These are phyloP conservation scores for Begonia masoniana DNA, from an alignment of 306 rosid species.

Conservation along the genomic window DNA sequence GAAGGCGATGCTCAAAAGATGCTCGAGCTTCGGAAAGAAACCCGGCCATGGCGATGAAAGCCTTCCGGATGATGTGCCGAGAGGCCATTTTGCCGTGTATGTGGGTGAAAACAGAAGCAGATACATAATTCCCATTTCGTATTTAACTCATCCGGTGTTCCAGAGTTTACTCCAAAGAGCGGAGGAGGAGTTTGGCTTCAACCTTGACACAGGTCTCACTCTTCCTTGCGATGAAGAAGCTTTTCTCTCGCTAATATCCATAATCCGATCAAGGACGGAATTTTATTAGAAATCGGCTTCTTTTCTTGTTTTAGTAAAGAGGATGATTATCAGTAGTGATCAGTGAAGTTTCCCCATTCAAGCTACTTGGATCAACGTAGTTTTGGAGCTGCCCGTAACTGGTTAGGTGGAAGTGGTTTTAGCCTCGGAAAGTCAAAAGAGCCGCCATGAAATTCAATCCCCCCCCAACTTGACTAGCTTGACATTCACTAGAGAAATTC, in stretches of 20 bases:
- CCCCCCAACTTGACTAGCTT: too few species aligned
- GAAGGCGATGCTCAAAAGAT: conserved; percentile 58
- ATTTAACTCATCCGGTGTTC: conserved; percentile 59
- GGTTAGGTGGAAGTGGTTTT: too few species aligned
- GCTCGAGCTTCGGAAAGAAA: conserved; percentile 77
- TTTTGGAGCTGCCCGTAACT: too few species aligned
- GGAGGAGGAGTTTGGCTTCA: conserved; percentile 89
- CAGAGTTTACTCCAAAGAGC: conserved; percentile 64
- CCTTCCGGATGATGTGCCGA: conserved; percentile 84
- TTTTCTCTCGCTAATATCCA: conserved; percentile 51
- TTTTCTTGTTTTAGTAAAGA: neutral
- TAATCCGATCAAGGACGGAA: conserved; percentile 26
- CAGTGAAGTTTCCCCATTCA: neutral
- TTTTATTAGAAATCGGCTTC: neutral
- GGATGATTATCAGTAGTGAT: neutral
- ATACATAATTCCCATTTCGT: conserved; percentile 65
- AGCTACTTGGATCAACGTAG: too few species aligned
- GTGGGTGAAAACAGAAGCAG: conserved; percentile 83
- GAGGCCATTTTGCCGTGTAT: conserved; percentile 82
- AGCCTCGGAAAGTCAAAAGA: too few species aligned
- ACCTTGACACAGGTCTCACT: conserved; percentile 75
- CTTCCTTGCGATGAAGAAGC: conserved; percentile 81
- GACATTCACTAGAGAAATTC: too few species aligned
- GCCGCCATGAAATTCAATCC: too few species aligned
- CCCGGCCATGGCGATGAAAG: conserved; percentile 27